phyloP scores from a whole-genome alignment of 768 basidiomycete genomes.

The Jaapia argillacea region DNA sequence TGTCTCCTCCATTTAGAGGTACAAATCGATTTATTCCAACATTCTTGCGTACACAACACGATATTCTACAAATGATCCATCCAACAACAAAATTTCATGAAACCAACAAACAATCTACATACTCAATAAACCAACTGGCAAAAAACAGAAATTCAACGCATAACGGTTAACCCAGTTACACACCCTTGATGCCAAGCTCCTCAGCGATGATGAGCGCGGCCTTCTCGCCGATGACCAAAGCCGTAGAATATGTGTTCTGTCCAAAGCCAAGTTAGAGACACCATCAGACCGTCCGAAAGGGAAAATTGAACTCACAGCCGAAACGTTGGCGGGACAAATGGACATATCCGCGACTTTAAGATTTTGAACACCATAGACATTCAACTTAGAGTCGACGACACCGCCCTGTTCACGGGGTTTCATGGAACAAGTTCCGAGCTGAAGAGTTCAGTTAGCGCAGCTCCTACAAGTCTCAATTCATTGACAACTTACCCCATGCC shows the following conservation, averaged over 20 bases:
- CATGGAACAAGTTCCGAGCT: constrained; percentile 65
- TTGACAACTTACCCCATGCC: constrained; percentile 7
- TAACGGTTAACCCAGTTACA: too few relatives aligned
- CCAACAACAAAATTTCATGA: too few relatives aligned
- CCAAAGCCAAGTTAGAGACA: not conserved
- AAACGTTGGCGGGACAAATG: constrained; percentile 27
- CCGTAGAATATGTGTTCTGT: constrained; percentile 33
- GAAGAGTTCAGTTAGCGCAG: not conserved
- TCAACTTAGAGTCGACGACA: constrained; percentile 52
- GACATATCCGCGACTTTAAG: constrained; percentile 51
- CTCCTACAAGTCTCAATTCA: too few relatives aligned
- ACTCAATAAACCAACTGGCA: too few relatives aligned
- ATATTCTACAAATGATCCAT: too few relatives aligned
- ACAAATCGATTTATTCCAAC: too few relatives aligned
- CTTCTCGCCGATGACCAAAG: constrained; percentile 46
- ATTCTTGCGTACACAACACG: constrained; percentile 2
- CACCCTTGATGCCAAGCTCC: constrained; percentile 27
- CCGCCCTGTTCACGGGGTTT: constrained; percentile 46
- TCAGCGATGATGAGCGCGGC: constrained; percentile 49
- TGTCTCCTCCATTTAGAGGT: too few relatives aligned
- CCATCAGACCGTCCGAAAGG: not conserved
- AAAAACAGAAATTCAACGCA: too few relatives aligned
- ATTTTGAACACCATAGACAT: constrained; percentile 48
- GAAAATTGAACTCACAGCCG: constrained; percentile 15
- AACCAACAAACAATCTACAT: too few relatives aligned